These are phyloP conservation scores for Cutaneotrichosporon sp. DNA, from an alignment of 1,284 basidiomycete genomes.

Conservation along the genomic window DNA sequence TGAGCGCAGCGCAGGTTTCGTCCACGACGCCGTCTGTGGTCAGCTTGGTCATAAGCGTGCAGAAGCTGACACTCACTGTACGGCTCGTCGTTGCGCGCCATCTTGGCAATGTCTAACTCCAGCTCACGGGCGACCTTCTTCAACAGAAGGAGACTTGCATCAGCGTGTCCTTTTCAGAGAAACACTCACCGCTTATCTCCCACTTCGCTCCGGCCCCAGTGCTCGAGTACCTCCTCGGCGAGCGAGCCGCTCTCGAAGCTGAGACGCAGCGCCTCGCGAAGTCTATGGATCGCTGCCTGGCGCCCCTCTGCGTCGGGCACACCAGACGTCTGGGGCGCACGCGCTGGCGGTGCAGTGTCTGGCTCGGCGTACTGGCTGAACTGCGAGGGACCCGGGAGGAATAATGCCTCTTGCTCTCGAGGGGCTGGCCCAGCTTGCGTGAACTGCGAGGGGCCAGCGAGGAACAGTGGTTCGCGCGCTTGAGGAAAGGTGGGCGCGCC, in stretches of 20 bases:
- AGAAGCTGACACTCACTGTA: slow-evolving; percentile 14
- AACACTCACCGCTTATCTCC: slow-evolving; percentile 20
- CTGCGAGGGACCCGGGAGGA: slow-evolving; percentile 1
- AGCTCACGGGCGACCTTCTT: slow-evolving; percentile 18
- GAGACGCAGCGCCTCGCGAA: slow-evolving; percentile 20
- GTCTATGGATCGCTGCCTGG: slow-evolving; percentile 9
- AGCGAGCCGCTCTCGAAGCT: slow-evolving; percentile 14
- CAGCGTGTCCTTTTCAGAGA: too few relatives aligned
- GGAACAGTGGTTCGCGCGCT: too few relatives aligned
- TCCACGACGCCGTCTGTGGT: slow-evolving; percentile 11
- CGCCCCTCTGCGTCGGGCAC: not conserved
- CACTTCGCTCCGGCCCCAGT: slow-evolving; percentile 22
- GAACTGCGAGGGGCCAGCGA: not conserved
- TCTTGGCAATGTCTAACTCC: slow-evolving; percentile 18
- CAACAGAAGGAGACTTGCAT: slow-evolving; percentile 10
- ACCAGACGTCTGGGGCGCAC: not conserved
- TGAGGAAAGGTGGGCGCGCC: too few relatives aligned
- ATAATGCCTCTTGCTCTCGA: not conserved
- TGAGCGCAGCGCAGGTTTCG: slow-evolving; percentile 19
- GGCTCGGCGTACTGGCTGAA: not conserved
- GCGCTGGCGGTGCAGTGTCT: not conserved
- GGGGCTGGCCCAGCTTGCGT: not conserved
- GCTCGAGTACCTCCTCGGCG: slow-evolving; percentile 20
- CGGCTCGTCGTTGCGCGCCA: slow-evolving; percentile 6
- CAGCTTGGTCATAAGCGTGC: not conserved